Evolutionary conservation across 2,329 filamentous ascomycete genomes (phyloP).

Genomic region (Dryadomyces sulphureus): DNA sequence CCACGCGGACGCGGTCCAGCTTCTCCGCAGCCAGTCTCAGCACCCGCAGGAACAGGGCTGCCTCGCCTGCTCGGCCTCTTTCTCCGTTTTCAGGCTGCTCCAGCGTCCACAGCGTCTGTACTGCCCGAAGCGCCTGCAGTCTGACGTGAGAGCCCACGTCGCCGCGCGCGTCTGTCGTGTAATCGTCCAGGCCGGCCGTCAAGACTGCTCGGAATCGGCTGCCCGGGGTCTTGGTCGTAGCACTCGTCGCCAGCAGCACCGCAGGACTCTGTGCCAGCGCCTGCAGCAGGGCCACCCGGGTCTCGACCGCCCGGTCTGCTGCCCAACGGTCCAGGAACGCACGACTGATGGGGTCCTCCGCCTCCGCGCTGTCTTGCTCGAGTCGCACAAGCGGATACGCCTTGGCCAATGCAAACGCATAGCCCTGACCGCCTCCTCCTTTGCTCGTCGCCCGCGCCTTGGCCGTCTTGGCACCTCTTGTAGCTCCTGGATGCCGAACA

Average conservation of each 20-base stretch:
- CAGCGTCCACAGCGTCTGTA: slow-evolving; percentile 42
- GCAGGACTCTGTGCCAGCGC: slow-evolving; percentile 33
- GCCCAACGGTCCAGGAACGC: slow-evolving; percentile 39
- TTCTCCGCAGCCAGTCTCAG: slow-evolving; percentile 74
- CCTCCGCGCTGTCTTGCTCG: slow-evolving; percentile 6
- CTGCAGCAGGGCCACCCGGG: slow-evolving; percentile 38
- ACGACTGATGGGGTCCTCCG: slow-evolving; percentile 21
- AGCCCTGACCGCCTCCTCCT: slow-evolving; percentile 27
- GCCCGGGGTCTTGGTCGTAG: slow-evolving; percentile 14
- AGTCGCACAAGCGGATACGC: slow-evolving; percentile 27
- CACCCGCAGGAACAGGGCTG: slow-evolving; percentile 29
- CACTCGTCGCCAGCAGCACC: slow-evolving; percentile 14
- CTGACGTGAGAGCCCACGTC: slow-evolving; percentile 82
- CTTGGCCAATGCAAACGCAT: slow-evolving; percentile 37
- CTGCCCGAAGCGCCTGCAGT: slow-evolving; percentile 63
- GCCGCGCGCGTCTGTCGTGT: slow-evolving; percentile 76
- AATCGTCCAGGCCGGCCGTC: slow-evolving; percentile 60
- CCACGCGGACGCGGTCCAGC: slow-evolving; percentile 67
- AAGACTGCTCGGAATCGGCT: slow-evolving; percentile 30
- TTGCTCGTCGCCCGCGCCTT: neutral
- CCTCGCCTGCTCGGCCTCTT: neutral
- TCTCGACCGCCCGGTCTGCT: slow-evolving; percentile 33
- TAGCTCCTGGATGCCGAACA: slow-evolving; percentile 19
- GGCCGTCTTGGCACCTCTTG: neutral
- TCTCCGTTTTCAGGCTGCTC: slow-evolving; percentile 1